These are phyloP conservation scores for Fusarium subglutinans DNA, from an alignment of 2,329 filamentous ascomycete species.

Conservation along the genomic window DNA sequence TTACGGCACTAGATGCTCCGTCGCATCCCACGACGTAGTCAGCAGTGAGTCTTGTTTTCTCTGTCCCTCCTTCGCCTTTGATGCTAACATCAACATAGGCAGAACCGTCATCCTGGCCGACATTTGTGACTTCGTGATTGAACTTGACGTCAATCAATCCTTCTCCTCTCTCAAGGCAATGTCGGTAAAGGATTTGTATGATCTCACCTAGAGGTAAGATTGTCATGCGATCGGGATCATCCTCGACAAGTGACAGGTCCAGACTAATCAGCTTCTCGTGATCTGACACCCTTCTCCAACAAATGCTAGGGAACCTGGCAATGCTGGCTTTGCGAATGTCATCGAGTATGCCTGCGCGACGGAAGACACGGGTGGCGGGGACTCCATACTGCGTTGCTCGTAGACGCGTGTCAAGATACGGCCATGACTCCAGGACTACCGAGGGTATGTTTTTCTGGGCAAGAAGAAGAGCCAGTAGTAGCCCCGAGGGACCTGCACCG, in stretches of 20 bases:
- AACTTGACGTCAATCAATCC: neutral
- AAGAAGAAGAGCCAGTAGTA: neutral
- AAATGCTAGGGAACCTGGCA: neutral
- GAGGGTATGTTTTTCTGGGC: neutral
- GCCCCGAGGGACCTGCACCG: neutral
- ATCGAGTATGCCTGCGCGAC: neutral
- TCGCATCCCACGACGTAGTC: slow-evolving; percentile 8
- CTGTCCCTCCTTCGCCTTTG: neutral
- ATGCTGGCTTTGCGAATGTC: slow-evolving; percentile 1
- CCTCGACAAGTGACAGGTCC: neutral
- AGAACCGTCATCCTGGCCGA: neutral
- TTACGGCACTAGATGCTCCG: neutral
- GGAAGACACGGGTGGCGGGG: neutral
- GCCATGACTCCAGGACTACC: neutral
- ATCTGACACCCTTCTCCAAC: slow-evolving; percentile 1
- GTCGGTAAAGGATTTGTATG: neutral
- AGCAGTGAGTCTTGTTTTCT: neutral
- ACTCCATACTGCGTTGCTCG: slow-evolving; percentile 7
- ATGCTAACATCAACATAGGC: neutral
- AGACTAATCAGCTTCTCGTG: neutral
- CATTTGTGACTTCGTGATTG: neutral
- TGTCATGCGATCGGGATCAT: slow-evolving; percentile 4
- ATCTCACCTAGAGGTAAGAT: neutral
- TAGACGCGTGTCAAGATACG: neutral
- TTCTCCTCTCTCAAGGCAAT: neutral